These are phyloP conservation scores for Aspergillus affinis DNA, from an alignment of 495 filamentous ascomycete genomes.

Conservation along the genomic window DNA sequence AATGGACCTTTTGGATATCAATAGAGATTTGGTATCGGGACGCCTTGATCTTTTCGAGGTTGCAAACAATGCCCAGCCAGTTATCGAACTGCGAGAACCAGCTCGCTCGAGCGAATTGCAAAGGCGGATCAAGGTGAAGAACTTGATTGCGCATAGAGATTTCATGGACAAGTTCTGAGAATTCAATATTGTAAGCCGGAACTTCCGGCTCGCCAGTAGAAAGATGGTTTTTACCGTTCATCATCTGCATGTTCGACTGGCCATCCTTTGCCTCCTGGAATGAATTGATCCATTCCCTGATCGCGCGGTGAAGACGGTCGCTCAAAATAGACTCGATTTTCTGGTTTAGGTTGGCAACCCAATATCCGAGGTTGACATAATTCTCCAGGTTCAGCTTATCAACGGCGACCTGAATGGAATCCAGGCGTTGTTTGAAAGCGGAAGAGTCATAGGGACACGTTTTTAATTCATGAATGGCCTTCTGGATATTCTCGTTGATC, in stretches of 20 bases:
- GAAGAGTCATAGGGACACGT: slow-evolving; percentile 76
- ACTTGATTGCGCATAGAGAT: slow-evolving; percentile 95
- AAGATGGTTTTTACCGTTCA: slow-evolving; percentile 32
- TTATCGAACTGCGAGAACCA: slow-evolving; percentile 92
- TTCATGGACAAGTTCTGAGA: slow-evolving; percentile 70
- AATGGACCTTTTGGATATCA: slow-evolving; percentile 57
- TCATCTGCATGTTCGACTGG: slow-evolving; percentile 26
- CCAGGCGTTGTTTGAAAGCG: slow-evolving; percentile 76
- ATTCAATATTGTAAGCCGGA: slow-evolving; percentile 55
- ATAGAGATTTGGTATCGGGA: slow-evolving; percentile 90
- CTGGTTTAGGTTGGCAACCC: slow-evolving; percentile 83
- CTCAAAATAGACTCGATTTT: slow-evolving; percentile 78
- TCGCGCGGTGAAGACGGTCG: slow-evolving; percentile 73
- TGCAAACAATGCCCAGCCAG: slow-evolving; percentile 91
- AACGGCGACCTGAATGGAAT: slow-evolving; percentile 80
- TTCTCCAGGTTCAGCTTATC: slow-evolving; percentile 95
- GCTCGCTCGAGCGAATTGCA: slow-evolving; percentile 87
- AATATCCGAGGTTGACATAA: slow-evolving; percentile 84
- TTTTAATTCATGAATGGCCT: slow-evolving; percentile 77
- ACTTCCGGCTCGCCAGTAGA: slow-evolving; percentile 39
- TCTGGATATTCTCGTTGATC: slow-evolving; percentile 81
- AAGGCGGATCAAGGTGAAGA: slow-evolving; percentile 89
- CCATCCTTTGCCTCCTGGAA: slow-evolving; percentile 64
- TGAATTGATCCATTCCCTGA: slow-evolving; percentile 77
- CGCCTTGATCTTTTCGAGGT: slow-evolving; percentile 87